Evolutionary conservation across 2,329 filamentous ascomycete genomes (phyloP).

Genomic region (Endothia cerciana): DNA sequence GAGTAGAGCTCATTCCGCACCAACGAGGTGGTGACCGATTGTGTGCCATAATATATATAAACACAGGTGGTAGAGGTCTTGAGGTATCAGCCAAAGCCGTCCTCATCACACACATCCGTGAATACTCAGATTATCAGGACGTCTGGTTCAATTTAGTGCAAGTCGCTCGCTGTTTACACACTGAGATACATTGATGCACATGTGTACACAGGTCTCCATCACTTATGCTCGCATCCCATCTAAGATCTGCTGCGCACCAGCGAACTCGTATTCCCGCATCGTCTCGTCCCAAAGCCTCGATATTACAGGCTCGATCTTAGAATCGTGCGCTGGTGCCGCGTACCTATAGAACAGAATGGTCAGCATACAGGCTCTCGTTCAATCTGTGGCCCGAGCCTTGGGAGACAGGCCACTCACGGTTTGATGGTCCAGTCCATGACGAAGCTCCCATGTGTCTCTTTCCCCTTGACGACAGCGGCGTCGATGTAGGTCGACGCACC

Average conservation of each 20-base stretch:
- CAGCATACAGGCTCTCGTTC: not conserved
- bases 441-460: conserved; percentile 55
- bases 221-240: not conserved
- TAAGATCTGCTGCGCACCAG: not conserved
- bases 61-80: too few species aligned
- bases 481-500: conserved; percentile 54
- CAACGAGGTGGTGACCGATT: too few species aligned
- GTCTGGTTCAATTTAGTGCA: not conserved
- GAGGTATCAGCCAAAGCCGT: too few species aligned
- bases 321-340: conserved; percentile 3
- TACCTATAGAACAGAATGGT: not conserved
- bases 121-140: too few species aligned
- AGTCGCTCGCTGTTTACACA: not conserved
- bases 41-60: too few species aligned
- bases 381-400: not conserved
- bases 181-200: not conserved
- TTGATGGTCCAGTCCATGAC: conserved; percentile 51
- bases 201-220: not conserved
- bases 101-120: too few species aligned
- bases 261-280: conserved; percentile 23
- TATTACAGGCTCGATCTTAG: conserved; percentile 1
- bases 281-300: conserved; percentile 23
- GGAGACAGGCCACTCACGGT: conserved; percentile 42
- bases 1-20: too few species aligned
- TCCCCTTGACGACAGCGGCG: conserved; percentile 48